Percentiles rank a stretch among this genome's conserved stretches.
Conservation (phyloP, 2,329 filamentous ascomycete species). For the Curvularia eragrostidis region DNA sequence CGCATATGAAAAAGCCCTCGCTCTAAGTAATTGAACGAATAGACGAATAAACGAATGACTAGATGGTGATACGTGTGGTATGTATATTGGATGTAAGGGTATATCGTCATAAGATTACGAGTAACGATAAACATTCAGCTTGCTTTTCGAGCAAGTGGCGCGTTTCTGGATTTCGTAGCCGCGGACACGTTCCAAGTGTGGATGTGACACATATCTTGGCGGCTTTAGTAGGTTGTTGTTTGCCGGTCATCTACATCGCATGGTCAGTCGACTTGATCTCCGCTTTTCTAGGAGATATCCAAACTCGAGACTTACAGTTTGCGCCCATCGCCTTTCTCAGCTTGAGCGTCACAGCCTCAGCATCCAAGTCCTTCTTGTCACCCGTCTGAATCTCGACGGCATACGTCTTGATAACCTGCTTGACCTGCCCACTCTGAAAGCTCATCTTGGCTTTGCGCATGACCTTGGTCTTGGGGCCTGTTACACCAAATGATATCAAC, state of each 20-base stretch:
- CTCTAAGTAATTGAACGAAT: conserved; percentile 16
- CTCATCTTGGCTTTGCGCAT: conserved; percentile 74
- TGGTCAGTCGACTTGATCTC: conserved; percentile 2
- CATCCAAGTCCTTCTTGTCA: conserved; percentile 66
- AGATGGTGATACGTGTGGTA: background rate
- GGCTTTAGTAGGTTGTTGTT: conserved; percentile 26
- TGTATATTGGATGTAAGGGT: conserved; percentile 4
- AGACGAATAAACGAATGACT: background rate
- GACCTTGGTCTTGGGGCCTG: conserved; percentile 61
- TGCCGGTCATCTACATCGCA: conserved; percentile 28
- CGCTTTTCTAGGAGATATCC: background rate
- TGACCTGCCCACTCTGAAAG: conserved; percentile 71
- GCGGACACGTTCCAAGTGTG: background rate
- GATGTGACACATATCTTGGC: background rate
- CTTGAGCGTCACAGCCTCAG: conserved; percentile 66
- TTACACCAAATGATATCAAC: background rate
- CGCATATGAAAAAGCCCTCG: conserved; percentile 56
- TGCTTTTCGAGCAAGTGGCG: background rate
- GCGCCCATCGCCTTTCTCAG: conserved; percentile 72
- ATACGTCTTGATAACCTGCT: conserved; percentile 68
- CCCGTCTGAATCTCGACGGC: conserved; percentile 69
- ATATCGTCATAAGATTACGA: conserved; percentile 6
- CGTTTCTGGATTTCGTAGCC: background rate
- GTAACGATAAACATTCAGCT: conserved; percentile 1
- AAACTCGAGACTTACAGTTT: conserved; percentile 65